phyloP scores from a whole-genome alignment of 257 asterid genomes.

The Capsicum baccatum region DNA sequence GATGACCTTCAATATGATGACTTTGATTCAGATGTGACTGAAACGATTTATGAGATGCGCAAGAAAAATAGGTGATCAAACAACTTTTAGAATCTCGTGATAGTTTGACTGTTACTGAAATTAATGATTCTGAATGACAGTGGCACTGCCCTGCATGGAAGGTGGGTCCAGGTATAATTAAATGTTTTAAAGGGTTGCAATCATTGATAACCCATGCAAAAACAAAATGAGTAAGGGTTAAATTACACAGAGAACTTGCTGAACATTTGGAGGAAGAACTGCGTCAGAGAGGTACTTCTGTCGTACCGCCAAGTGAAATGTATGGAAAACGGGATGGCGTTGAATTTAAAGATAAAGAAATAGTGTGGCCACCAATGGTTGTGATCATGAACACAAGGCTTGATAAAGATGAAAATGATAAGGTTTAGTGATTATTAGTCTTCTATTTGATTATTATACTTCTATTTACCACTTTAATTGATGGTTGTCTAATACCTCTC shows the following conservation, averaged over 20 bases:
- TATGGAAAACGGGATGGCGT: conserved; percentile 47
- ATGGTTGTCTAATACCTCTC: background rate
- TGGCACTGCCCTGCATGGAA: conserved; percentile 58
- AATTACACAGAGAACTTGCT: conserved; percentile 52
- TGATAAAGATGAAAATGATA: conserved; percentile 47
- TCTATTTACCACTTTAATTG: background rate
- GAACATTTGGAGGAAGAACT: conserved; percentile 51
- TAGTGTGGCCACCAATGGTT: conserved; percentile 59
- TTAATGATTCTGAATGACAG: conserved; percentile 43
- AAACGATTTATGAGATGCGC: conserved; percentile 41
- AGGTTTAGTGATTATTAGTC: conserved; percentile 32
- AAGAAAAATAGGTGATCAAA: conserved; percentile 43
- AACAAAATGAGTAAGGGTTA: conserved; percentile 46
- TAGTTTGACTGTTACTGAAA: conserved; percentile 36
- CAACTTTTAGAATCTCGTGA: conserved; percentile 43
- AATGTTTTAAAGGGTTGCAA: conserved; percentile 49
- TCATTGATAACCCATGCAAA: conserved; percentile 51
- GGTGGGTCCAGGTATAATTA: conserved; percentile 55
- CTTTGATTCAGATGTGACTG: conserved; percentile 44
- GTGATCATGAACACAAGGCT: conserved; percentile 46
- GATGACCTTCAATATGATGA: conserved; percentile 43
- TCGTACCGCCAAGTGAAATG: conserved; percentile 40
- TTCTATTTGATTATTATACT: background rate
- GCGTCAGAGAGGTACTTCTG: conserved; percentile 43
- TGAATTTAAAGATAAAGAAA: conserved; percentile 37